Evolutionary conservation across 2,329 filamentous ascomycete species (phyloP), one percentile per base, ranked within the genome.

Genomic region (Aureobasidium vineae): DNA sequence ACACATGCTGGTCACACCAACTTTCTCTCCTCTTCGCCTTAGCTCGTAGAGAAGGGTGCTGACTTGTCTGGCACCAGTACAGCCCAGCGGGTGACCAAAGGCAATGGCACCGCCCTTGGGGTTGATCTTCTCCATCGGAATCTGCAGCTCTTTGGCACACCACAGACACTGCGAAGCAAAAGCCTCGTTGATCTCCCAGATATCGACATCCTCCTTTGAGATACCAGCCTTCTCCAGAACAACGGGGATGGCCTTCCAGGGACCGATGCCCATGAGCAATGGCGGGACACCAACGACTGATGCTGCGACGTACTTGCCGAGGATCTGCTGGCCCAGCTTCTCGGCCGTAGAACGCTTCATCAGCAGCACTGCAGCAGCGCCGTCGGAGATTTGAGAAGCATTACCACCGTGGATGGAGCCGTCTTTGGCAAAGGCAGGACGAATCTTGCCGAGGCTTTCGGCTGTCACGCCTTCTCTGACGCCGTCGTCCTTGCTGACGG

Each of bases 171-270:
- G 94, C 70, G 87, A 91, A 38, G 95, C 95, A 78, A 99, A 99
- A 1, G 95, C 95, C 85, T 99, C 95, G 83, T 99, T 99, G 85
- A 99, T 97, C 86, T 99, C 95, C 75, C 86, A 98, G 75, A 98
- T 94, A 77, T 98, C 95, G 36, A 99, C 92, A 72, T 98, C 94
- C 66, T 96, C 89, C 79, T 89, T 91, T 76, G 83, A 84, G 73
- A 99, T 87, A 68, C 93, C 92, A 0, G 93, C 91, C 78, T 95
- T 93, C 76, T 91, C 85, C 66, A 97, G 88, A 4, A 91, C 93
- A 76, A 93, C 90, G 70, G 95, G 95, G 74, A 99, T 98, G 66
- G 95, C 93, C 79, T 93, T 93, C 87, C 92, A 97, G 60, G 95
- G 95, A 1, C 95, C 95, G 71, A 97, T 84, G 70, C 95, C 95